Percentiles rank a stretch among this genome's conserved stretches.
Evolutionary conservation across 495 filamentous ascomycete genomes (phyloP).

Genomic region (Parathielavia hyrcaniae): DNA sequence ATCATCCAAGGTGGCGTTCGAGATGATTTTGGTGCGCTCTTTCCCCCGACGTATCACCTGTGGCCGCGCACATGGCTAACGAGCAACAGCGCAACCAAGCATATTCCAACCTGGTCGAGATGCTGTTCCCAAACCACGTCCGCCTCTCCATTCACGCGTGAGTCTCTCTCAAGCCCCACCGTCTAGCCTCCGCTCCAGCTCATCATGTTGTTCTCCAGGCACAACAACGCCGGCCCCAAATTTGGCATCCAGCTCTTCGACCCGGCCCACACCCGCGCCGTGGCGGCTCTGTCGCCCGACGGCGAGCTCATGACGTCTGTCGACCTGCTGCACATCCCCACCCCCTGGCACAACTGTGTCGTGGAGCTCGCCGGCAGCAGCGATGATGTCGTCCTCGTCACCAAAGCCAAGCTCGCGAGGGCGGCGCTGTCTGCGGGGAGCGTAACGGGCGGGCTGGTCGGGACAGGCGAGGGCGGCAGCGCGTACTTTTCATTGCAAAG

Average conservation of each 20-base stretch:
- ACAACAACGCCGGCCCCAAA: constrained; percentile 22
- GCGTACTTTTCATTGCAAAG: constrained; percentile 14
- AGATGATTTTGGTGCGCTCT: constrained; percentile 22
- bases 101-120: constrained; percentile 18
- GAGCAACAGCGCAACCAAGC: constrained; percentile 19
- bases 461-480: neutral
- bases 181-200: neutral
- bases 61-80: neutral
- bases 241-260: constrained; percentile 23
- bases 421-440: constrained; percentile 10
- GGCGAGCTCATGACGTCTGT: constrained; percentile 20
- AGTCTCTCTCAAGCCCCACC: neutral
- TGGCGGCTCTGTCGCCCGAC: constrained; percentile 10
- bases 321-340: constrained; percentile 22
- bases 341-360: constrained; percentile 22
- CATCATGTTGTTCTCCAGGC: constrained; percentile 1
- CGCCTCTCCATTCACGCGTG: constrained; percentile 19
- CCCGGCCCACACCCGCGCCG: constrained; percentile 13
- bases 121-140: constrained; percentile 16
- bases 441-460: constrained; percentile 8
- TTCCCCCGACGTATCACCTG: neutral
- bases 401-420: constrained; percentile 20
- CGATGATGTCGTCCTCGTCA: constrained; percentile 15
- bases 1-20: constrained; percentile 18
- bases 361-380: constrained; percentile 14